phyloP scores from a whole-genome alignment of 768 basidiomycete genomes.

The Rhizopogon salebrosus region DNA sequence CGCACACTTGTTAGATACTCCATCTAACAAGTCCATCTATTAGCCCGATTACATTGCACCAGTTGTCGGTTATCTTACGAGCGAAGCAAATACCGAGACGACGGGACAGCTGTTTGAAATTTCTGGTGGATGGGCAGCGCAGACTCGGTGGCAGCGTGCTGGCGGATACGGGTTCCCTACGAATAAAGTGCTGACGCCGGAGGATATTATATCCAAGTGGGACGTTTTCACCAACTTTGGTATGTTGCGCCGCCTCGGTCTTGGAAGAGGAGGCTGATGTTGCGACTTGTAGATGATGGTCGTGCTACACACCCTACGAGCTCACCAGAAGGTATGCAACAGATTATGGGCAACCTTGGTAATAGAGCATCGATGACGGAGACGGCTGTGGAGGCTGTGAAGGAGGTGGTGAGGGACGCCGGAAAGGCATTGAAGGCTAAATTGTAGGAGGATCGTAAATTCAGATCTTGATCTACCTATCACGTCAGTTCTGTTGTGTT shows the following conservation, averaged over 20 bases:
- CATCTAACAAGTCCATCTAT: neutral
- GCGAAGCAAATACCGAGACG: constrained; percentile 70
- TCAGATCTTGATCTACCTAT: neutral
- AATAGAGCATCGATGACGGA: constrained; percentile 29
- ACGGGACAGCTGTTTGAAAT: constrained; percentile 82
- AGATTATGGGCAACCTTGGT: constrained; percentile 62
- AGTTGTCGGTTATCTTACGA: constrained; percentile 84
- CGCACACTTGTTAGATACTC: neutral
- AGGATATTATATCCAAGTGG: constrained; percentile 80
- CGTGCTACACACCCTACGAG: constrained; percentile 78
- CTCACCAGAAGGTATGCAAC: constrained; percentile 71
- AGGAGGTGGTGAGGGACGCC: constrained; percentile 44
- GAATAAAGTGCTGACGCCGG: constrained; percentile 68
- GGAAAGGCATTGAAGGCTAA: constrained; percentile 44
- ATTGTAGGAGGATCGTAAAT: constrained; percentile 27
- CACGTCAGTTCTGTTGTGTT: neutral
- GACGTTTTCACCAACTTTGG: constrained; percentile 78
- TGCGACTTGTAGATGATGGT: constrained; percentile 53
- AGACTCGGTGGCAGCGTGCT: constrained; percentile 89
- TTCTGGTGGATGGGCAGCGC: constrained; percentile 86
- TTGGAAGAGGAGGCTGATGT: neutral
- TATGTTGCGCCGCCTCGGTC: constrained; percentile 28
- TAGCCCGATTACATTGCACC: constrained; percentile 92
- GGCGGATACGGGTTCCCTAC: constrained; percentile 87
- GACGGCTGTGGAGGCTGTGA: constrained; percentile 43